phyloP scores from a whole-genome alignment of 208 protist genomes.

The Zelonia costaricensis region DNA sequence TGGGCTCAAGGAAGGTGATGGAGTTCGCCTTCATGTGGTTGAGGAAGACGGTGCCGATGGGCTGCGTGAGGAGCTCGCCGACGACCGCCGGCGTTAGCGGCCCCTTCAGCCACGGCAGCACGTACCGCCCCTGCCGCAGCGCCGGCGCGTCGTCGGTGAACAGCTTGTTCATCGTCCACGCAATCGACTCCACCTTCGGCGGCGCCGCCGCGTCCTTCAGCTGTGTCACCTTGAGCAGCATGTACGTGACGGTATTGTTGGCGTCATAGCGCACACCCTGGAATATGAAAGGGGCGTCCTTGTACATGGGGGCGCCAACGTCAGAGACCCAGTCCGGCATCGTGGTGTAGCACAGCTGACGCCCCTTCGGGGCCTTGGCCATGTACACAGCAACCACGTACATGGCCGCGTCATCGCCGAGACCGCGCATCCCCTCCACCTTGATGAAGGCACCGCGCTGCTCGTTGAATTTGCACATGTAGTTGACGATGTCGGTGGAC shows the following conservation, averaged over 20 bases:
- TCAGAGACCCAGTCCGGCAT: slow-evolving; percentile 66
- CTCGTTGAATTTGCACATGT: slow-evolving; percentile 47
- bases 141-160: slow-evolving; percentile 42
- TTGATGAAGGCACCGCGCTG: slow-evolving; percentile 57
- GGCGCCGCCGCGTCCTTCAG: slow-evolving; percentile 11
- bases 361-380: slow-evolving; percentile 22
- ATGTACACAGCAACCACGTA: slow-evolving; percentile 43
- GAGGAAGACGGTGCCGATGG: slow-evolving; percentile 47
- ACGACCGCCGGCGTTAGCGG: slow-evolving; percentile 39
- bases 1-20: slow-evolving; percentile 43
- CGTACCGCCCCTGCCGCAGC: slow-evolving; percentile 60
- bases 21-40: slow-evolving; percentile 25
- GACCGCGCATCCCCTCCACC: slow-evolving; percentile 52
- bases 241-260: slow-evolving; percentile 37
- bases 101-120: slow-evolving; percentile 50
- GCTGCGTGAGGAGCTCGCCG: slow-evolving; percentile 37
- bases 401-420: slow-evolving; percentile 48
- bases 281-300: slow-evolving; percentile 57
- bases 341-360: slow-evolving; percentile 31
- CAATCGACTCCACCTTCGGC: slow-evolving; percentile 32
- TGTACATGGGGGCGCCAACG: slow-evolving; percentile 50
- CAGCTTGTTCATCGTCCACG: slow-evolving; percentile 63
- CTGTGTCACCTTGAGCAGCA: slow-evolving; percentile 63
- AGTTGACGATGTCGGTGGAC: slow-evolving; percentile 42
- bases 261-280: slow-evolving; percentile 27